phyloP scores from a whole-genome alignment of 257 asterid species.

The Rauvolfia tetraphylla region DNA sequence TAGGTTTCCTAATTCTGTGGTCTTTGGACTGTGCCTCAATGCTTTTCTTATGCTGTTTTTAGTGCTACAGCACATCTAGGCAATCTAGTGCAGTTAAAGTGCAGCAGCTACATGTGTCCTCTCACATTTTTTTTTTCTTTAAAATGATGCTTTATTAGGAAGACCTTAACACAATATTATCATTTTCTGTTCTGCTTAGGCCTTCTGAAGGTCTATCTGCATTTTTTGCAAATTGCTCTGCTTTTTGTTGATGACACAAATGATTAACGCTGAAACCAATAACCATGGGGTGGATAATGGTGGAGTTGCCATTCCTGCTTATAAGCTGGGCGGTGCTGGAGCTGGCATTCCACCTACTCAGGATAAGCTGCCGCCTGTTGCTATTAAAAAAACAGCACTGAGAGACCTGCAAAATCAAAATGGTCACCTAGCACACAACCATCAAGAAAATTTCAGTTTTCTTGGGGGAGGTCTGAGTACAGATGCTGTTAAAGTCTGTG shows the following conservation, averaged over 20 bases:
- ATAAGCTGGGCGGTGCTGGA: slow-evolving; percentile 20
- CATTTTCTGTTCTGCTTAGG: slow-evolving; percentile 23
- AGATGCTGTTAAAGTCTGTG: slow-evolving; percentile 64
- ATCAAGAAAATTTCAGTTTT: slow-evolving; percentile 39
- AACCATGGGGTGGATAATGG: slow-evolving; percentile 32
- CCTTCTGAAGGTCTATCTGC: slow-evolving; percentile 13
- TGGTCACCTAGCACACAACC: slow-evolving; percentile 38
- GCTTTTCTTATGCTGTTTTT: not conserved
- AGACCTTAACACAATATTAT: not conserved
- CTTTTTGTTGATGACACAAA: slow-evolving; percentile 30
- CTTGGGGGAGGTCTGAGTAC: slow-evolving; percentile 42
- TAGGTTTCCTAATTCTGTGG: not conserved
- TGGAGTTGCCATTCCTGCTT: slow-evolving; percentile 19
- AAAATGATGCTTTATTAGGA: not conserved
- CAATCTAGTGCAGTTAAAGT: not conserved
- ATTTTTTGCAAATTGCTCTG: slow-evolving; percentile 7
- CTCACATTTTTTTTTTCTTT: not conserved
- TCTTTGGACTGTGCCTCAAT: not conserved
- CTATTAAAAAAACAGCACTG: slow-evolving; percentile 63
- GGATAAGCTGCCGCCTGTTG: slow-evolving; percentile 48
- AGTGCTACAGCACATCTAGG: not conserved
- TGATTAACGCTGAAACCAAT: slow-evolving; percentile 54
- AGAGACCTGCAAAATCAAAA: slow-evolving; percentile 87
- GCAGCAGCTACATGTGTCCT: not conserved
- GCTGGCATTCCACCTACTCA: slow-evolving; percentile 32